These are phyloP conservation scores for Casuarina glauca DNA, from an alignment of 306 rosid genomes.

Conservation along the genomic window DNA sequence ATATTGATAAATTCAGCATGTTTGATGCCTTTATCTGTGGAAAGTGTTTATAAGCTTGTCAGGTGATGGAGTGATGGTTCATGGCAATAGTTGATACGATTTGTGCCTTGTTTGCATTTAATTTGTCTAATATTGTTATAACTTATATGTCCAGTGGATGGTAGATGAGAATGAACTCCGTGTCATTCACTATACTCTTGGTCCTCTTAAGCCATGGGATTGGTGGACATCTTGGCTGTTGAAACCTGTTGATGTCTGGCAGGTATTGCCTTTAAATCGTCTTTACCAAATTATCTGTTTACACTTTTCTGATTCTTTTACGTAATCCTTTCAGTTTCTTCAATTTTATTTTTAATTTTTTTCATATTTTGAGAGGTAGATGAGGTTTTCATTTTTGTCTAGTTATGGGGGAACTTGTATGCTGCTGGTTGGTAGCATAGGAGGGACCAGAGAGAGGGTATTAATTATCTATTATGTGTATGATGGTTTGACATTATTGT, in stretches of 20 bases:
- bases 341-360: background rate
- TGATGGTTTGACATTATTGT: background rate
- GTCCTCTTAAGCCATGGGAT: constrained; percentile 99
- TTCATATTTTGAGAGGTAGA: background rate
- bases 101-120: background rate
- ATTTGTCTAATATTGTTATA: constrained; percentile 22
- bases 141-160: constrained; percentile 78
- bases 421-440: constrained; percentile 5
- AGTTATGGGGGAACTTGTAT: background rate
- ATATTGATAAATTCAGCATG: no score
- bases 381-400: background rate
- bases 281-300: background rate
- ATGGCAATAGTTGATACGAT: background rate
- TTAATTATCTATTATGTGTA: background rate
- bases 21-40: background rate
- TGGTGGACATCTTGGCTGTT: constrained; percentile 99
- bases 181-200: constrained; percentile 94
- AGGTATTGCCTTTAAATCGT: constrained; percentile 47
- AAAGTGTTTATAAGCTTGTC: background rate
- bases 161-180: constrained; percentile 86
- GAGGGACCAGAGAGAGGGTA: background rate
- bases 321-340: background rate
- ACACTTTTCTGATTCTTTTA: background rate
- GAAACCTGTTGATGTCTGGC: constrained; percentile 99
- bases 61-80: background rate